A percentile compares a stretch with the other conserved stretches of the same genome.
Conservation (phyloP, 1,284 basidiomycete species). For the Puccinia horiana region DNA sequence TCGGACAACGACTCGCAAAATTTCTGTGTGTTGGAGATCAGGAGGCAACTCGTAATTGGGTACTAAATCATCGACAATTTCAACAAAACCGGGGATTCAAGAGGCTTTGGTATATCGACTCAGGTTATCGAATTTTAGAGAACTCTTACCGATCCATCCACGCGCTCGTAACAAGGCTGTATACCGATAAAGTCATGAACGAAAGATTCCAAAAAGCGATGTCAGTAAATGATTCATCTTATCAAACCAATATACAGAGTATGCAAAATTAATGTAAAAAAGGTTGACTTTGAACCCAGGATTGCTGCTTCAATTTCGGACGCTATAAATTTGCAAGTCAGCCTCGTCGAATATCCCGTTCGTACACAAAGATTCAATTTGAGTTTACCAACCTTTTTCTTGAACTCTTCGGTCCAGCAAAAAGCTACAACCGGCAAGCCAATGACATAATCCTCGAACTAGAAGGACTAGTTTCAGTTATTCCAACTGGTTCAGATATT, state of each 20-base stretch:
- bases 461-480: neutral
- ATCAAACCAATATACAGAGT: neutral
- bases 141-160: slow-evolving; percentile 66
- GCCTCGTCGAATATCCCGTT: neutral
- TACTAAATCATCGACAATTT: slow-evolving; percentile 51
- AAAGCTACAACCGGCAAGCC: slow-evolving; percentile 90
- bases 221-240: neutral
- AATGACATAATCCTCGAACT: slow-evolving; percentile 67
- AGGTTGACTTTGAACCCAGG: slow-evolving; percentile 35
- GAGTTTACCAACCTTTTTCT: slow-evolving; percentile 60
- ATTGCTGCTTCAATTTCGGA: slow-evolving; percentile 63
- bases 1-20: slow-evolving; percentile 80
- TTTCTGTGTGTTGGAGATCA: slow-evolving; percentile 69
- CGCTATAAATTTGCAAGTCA: slow-evolving; percentile 56
- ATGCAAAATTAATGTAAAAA: neutral
- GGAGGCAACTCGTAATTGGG: slow-evolving; percentile 73
- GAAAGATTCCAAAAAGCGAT: neutral
- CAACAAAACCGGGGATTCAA: neutral
- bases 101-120: neutral
- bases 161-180: slow-evolving; percentile 65
- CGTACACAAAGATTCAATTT: neutral
- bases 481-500: neutral
- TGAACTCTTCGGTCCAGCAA: slow-evolving; percentile 72
- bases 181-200: neutral
- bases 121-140: neutral